Evolutionary conservation across 1,284 basidiomycete genomes (phyloP).

Genomic region (Papiliotrema terrestris): DNA sequence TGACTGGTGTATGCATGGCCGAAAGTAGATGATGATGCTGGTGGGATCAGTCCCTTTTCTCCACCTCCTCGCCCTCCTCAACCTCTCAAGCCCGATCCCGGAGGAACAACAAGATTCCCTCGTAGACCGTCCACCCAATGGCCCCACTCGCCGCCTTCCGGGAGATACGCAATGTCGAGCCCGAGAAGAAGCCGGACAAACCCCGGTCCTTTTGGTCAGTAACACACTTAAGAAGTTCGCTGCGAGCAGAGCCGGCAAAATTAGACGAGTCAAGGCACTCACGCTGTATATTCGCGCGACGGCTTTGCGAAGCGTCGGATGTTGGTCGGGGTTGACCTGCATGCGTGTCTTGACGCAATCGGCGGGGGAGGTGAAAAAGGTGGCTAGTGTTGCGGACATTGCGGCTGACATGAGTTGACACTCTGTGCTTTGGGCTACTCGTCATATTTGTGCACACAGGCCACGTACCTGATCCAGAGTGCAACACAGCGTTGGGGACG

Average conservation of each 20-base stretch:
- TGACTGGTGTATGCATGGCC: too few relatives aligned
- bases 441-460: neutral
- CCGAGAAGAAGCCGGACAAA: conserved; percentile 75
- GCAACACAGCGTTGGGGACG: conserved; percentile 43
- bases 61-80: neutral
- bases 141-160: conserved; percentile 86
- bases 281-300: conserved; percentile 65
- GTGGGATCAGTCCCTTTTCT: too few relatives aligned
- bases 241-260: too few relatives aligned
- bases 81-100: conserved; percentile 13
- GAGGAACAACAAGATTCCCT: conserved; percentile 63
- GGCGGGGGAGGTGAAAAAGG: conserved; percentile 79
- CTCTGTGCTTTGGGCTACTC: too few relatives aligned
- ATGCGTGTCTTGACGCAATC: conserved; percentile 92
- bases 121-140: conserved; percentile 91
- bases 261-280: conserved; percentile 25
- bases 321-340: conserved; percentile 71
- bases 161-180: conserved; percentile 72
- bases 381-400: conserved; percentile 76
- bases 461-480: conserved; percentile 41
- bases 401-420: conserved; percentile 48
- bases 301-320: conserved; percentile 66
- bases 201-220: conserved; percentile 64
- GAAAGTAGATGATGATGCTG: too few relatives aligned
- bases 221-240: neutral